Evolutionary conservation across 208 protist species (phyloP).

Genomic region (Leptomonas seymouri): DNA sequence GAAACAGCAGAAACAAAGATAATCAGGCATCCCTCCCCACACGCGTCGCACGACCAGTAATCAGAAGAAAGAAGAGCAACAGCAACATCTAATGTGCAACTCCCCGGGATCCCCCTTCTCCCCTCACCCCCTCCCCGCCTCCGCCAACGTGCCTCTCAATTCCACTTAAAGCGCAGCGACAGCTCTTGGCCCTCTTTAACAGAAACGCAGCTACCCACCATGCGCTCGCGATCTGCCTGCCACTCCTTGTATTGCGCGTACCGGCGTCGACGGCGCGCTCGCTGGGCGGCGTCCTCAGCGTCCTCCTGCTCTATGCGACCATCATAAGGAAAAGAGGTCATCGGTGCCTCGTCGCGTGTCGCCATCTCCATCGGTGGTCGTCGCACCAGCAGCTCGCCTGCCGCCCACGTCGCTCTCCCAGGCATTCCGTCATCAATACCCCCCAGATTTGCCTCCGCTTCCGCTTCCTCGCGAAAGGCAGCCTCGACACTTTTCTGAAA

Average conservation of each 20-base stretch:
- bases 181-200: background rate
- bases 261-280: slow-evolving; percentile 13
- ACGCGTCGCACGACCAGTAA: too few relatives aligned
- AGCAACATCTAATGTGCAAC: too few relatives aligned
- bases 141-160: background rate
- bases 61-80: too few relatives aligned
- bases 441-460: background rate
- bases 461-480: slow-evolving; percentile 12
- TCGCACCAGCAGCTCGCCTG: slow-evolving; percentile 14
- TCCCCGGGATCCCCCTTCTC: too few relatives aligned
- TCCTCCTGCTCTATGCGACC: slow-evolving; percentile 6
- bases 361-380: slow-evolving; percentile 1
- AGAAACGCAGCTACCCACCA: slow-evolving; percentile 20
- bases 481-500: slow-evolving; percentile 34
- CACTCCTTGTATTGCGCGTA: slow-evolving; percentile 28
- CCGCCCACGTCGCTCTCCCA: background rate
- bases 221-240: slow-evolving; percentile 21
- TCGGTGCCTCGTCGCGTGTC: too few relatives aligned
- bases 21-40: too few relatives aligned
- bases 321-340: background rate
- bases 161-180: slow-evolving; percentile 16
- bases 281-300: slow-evolving; percentile 23
- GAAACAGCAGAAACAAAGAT: slow-evolving; percentile 10
- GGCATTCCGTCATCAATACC: background rate
- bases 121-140: background rate